Evolutionary conservation across 2,329 filamentous ascomycete genomes (phyloP), one percentile per base, ranked within the genome.

Genomic region (Nigrograna mackinnonii): DNA sequence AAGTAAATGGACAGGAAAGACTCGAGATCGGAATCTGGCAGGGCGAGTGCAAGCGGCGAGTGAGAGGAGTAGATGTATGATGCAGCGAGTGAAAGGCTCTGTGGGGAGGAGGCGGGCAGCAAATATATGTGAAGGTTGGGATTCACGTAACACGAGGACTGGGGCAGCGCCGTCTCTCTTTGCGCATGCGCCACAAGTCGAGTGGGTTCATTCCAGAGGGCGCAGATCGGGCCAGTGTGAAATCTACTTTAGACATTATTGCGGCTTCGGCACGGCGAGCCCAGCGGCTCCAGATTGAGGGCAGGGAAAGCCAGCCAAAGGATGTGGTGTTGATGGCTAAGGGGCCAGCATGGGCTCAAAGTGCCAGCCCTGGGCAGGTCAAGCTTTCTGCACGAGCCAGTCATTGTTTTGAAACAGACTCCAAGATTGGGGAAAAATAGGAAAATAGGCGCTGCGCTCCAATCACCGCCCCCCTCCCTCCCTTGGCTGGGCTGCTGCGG

Each of bases 301-400:
- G 14, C 24, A 28, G 11, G 11, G 11, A 28, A 28, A 28, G 24
- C 24, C 11, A 28, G 24, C 11, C 11, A 28, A 14, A 28, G 24
- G 24, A 28, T 28, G 17, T 11, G 14, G 24, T 14, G 11, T 28
- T 14, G 24, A 14, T 12, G 11, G 24, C 24, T 28, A 9, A 22
- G 19, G 17, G 18, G n/a, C 33, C 22, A 12, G 9, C 13, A 31
- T 14, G 11, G 19, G 34, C 34, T 13, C 21, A 20, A 13, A 11
- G 13, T 16, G 6, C 9, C 18, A 17, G 20, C 24, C 22, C 21
- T 2, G 3, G 14, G 18, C 18, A 18, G 18, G 35, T 12, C 45
- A 48, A 48, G 45, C 45, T 48, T 48, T 48, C 12, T 13, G 45
- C 45, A 39, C 41, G 28, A 14, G 34, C 22, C 35, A 24, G 28